These are phyloP conservation scores for Irineochytrium annulatum DNA, from an alignment of 192 early-diverging fungal genomes.

Conservation along the genomic window DNA sequence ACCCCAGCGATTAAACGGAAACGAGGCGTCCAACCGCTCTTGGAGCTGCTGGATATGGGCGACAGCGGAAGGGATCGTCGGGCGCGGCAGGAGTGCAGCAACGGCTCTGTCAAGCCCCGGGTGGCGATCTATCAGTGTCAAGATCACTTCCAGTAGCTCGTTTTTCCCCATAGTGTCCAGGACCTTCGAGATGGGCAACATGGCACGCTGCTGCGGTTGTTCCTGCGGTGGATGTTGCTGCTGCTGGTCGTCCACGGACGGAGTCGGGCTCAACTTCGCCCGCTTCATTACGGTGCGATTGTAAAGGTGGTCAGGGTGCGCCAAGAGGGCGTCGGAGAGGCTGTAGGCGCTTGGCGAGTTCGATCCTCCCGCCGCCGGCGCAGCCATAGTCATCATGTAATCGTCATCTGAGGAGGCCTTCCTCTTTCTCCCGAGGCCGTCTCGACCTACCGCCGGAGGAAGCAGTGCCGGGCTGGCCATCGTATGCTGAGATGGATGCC, in stretches of 20 bases:
- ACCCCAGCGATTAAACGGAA: slow-evolving; percentile 84
- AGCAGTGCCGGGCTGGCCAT: not conserved
- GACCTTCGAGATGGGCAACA: slow-evolving; percentile 13
- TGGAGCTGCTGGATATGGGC: slow-evolving; percentile 63
- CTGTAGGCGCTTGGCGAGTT: not conserved
- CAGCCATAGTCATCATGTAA: not conserved
- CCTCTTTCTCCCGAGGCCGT: not conserved
- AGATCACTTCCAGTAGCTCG: slow-evolving; percentile 71
- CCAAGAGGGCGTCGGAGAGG: not conserved
- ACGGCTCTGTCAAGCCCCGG: slow-evolving; percentile 68
- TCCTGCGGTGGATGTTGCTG: not conserved
- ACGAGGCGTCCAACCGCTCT: slow-evolving; percentile 67
- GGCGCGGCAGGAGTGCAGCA: slow-evolving; percentile 72
- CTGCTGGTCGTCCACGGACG: not conserved
- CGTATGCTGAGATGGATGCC: too few species aligned
- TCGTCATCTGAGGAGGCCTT: not conserved
- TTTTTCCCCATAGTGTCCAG: slow-evolving; percentile 62
- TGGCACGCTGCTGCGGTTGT: not conserved
- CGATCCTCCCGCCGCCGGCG: not conserved
- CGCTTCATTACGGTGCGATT: not conserved
- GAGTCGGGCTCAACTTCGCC: not conserved
- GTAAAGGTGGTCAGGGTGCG: not conserved
- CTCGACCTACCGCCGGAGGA: not conserved
- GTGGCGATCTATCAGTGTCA: slow-evolving; percentile 66
- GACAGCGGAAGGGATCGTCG: slow-evolving; percentile 74